Conservation (phyloP, 805 yeast species). For the Yamadazyma takamatsuzukensis region DNA sequence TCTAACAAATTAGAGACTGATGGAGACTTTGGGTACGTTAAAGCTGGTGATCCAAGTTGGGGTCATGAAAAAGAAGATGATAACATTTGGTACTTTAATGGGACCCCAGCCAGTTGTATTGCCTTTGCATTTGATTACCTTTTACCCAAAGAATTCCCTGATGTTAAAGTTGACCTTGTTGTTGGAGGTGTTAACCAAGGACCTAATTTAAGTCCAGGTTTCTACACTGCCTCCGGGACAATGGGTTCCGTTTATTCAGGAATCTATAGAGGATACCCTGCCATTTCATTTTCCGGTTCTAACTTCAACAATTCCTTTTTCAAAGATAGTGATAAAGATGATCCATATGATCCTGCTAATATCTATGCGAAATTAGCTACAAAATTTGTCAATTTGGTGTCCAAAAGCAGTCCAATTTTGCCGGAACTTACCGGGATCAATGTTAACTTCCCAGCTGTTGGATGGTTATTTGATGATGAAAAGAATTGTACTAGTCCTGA, state of each 20-base stretch:
- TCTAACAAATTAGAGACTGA: constrained; percentile 36
- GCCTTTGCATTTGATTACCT: constrained; percentile 46
- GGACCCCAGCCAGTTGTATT: constrained; percentile 51
- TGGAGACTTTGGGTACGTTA: constrained; percentile 47
- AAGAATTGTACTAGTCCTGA: constrained; percentile 39
- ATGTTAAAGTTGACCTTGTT: constrained; percentile 43
- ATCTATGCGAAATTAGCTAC: constrained; percentile 42
- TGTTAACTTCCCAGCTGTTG: constrained; percentile 48
- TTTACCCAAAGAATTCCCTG: constrained; percentile 39
- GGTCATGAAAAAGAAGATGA: constrained; percentile 40
- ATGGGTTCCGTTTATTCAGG: constrained; percentile 47
- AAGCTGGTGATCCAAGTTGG: constrained; percentile 52
- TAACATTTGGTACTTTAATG: constrained; percentile 50
- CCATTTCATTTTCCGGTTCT: constrained; percentile 46
- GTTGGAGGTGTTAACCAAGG: constrained; percentile 54
- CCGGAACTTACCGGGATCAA: constrained; percentile 44
- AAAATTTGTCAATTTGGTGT: constrained; percentile 35
- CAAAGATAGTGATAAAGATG: constrained; percentile 39
- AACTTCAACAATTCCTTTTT: constrained; percentile 45
- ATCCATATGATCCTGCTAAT: constrained; percentile 37
- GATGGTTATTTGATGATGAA: constrained; percentile 29
- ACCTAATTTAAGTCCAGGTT: constrained; percentile 41
- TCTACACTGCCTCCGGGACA: constrained; percentile 45
- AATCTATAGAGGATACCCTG: constrained; percentile 46
- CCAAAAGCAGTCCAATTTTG: constrained; percentile 29